Percentiles rank a stretch among this genome's conserved stretches.
These are phyloP conservation scores for Serendipita sp. DNA, from an alignment of 768 basidiomycete species.

Conservation along the genomic window DNA sequence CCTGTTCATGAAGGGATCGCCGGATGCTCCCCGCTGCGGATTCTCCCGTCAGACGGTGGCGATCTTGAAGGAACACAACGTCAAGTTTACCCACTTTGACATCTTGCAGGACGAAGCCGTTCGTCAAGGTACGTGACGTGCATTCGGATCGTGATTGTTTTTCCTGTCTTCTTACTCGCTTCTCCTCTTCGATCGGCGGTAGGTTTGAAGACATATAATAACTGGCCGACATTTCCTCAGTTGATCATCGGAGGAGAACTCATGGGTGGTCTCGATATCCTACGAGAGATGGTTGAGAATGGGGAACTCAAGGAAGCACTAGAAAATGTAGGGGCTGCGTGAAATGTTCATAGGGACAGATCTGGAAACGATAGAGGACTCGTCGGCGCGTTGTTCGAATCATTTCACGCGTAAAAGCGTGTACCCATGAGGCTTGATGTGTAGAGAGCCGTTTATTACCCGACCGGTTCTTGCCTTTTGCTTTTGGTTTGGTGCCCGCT, in stretches of 20 bases:
- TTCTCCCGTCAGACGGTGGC: slow-evolving; percentile 65
- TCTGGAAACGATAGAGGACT: too few relatives aligned
- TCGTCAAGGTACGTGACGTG: slow-evolving; percentile 42
- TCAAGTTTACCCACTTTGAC: slow-evolving; percentile 66
- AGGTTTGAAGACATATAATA: slow-evolving; percentile 53
- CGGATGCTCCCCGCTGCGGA: slow-evolving; percentile 64
- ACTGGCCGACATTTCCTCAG: slow-evolving; percentile 86
- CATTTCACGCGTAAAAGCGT: background rate
- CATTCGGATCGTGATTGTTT: too few relatives aligned
- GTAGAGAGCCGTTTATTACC: too few relatives aligned
- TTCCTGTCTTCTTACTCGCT: background rate
- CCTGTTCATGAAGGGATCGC: slow-evolving; percentile 83
- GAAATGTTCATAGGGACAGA: background rate
- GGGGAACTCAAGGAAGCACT: slow-evolving; percentile 54
- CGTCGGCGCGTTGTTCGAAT: background rate
- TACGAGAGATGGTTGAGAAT: slow-evolving; percentile 70
- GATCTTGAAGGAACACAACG: slow-evolving; percentile 44
- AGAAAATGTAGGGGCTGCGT: slow-evolving; percentile 9
- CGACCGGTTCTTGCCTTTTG: too few relatives aligned
- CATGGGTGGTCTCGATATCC: slow-evolving; percentile 87
- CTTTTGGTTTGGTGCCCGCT: too few relatives aligned
- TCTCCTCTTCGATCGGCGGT: background rate
- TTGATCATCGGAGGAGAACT: slow-evolving; percentile 81
- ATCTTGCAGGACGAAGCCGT: slow-evolving; percentile 71
- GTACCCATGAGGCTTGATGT: too few relatives aligned